Conservation (phyloP, 257 asterid species). For the Vinca minor region DNA sequence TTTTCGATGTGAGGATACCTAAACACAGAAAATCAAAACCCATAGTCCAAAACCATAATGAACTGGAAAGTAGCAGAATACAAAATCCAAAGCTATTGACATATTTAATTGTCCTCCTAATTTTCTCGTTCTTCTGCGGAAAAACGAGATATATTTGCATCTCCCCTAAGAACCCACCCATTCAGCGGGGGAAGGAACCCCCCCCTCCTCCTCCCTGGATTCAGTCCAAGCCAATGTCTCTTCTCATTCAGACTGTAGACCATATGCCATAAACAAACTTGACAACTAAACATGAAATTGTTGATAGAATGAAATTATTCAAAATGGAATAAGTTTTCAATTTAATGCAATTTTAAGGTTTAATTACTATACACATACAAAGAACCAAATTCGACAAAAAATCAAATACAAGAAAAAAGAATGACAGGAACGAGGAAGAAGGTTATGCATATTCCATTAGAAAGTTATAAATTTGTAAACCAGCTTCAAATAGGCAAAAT, state of each 20-base stretch:
- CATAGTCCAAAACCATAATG: conserved; percentile 8
- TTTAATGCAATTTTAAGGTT: no score
- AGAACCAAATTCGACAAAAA: neutral
- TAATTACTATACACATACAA: neutral
- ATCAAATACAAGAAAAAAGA: neutral
- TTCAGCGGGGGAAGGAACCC: no score
- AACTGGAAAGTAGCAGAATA: conserved; percentile 8
- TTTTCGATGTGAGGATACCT: conserved; percentile 83
- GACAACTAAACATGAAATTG: neutral
- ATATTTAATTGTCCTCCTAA: no score
- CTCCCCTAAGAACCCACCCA: no score
- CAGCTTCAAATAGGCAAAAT: neutral
- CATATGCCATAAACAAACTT: neutral
- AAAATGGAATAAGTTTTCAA: neutral
- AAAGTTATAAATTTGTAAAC: neutral
- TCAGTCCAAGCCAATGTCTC: no score
- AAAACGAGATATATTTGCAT: no score
- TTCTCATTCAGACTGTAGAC: neutral
- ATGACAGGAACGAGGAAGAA: neutral
- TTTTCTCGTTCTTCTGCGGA: no score
- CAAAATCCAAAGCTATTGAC: neutral
- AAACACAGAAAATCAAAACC: conserved; percentile 12
- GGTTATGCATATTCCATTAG: neutral
- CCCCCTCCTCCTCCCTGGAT: no score
- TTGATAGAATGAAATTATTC: neutral